Evolutionary conservation across 192 early-diverging fungal species (phyloP), one percentile per base, ranked within the genome.

Genomic region (Coemansia sp.): DNA sequence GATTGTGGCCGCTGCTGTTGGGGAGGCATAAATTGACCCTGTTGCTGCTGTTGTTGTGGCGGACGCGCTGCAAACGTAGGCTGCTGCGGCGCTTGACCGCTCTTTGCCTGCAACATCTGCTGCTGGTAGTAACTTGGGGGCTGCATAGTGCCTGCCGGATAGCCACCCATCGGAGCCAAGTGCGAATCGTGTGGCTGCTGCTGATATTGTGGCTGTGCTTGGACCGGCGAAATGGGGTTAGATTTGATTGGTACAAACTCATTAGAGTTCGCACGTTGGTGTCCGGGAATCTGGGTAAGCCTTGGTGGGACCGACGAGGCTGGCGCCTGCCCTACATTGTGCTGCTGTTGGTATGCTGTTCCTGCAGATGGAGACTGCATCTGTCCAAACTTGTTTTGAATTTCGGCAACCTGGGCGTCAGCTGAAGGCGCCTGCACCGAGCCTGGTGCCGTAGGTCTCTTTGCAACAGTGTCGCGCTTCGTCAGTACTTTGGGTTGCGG

Each of bases 161-260:
- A 83, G 55, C 68, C 74, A 14, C 73, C 75, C 5, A 59, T 68
- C 67, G 72, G 78, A 25, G 72, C 67, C 55, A 63, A 22, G 29
- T 51, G 63, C 54, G 25, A 51, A 24, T 71, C 63, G 6, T 66
- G 36, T 31, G 57, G 57, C 42, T 33, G 66, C 58, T 68, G 65
- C 33, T 78, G 74, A 32, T 22, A 52, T 31, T 32, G 63, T 4
- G 19, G 54, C 54, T 70, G 67, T n/a, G 25, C 39, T 46, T 46
- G 23, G 0, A 33, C 57, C 23, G 83, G 67, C 17, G 80, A 80
- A 23, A 80, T 59, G 0, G 75, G 70, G 30, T 51, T 66, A 1
- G 80, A 81, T 50, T 70, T 71, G 56, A 79, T 68, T 6, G 85
- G 76, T 0, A 69, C 74, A 70, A 84, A 80, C 54, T 84, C 75